Evolutionary conservation across 148 eudicot genomes (phyloP).

Genomic region (Vaccinium vitisidaea): DNA sequence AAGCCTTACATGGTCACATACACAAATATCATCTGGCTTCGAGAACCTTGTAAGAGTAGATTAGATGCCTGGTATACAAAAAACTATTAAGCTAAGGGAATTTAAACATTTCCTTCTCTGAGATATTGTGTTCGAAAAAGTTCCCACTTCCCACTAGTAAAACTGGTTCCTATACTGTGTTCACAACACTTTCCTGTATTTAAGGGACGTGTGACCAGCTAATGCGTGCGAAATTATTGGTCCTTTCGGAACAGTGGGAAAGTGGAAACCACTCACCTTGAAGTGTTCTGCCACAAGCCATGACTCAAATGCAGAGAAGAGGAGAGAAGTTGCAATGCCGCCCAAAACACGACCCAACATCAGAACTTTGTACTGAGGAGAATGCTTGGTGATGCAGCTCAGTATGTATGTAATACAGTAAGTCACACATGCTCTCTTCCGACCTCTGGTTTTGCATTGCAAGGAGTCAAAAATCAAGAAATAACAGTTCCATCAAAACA

Average conservation of each 20-base stretch:
- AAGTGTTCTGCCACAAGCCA: constrained; percentile 99
- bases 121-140: background rate
- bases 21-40: background rate
- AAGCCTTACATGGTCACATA: background rate
- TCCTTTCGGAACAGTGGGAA: background rate
- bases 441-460: constrained; percentile 53
- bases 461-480: constrained; percentile 14
- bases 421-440: constrained; percentile 91
- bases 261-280: constrained; percentile 49
- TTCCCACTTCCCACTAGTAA: too few relatives aligned
- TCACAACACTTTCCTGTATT: background rate
- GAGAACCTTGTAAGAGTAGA: background rate
- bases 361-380: constrained; percentile 82
- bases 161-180: background rate
- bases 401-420: constrained; percentile 93
- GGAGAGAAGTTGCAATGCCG: constrained; percentile 93
- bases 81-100: background rate
- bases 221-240: background rate
- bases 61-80: background rate
- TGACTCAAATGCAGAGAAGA: constrained; percentile 93
- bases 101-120: background rate
- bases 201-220: background rate
- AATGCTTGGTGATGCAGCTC: constrained; percentile 96
- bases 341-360: constrained; percentile 92
- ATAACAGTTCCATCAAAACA: background rate